Percentiles rank a stretch among this genome's conserved stretches.
Evolutionary conservation across 2,329 filamentous ascomycete genomes (phyloP).

Genomic region (Fusarium algeriense): DNA sequence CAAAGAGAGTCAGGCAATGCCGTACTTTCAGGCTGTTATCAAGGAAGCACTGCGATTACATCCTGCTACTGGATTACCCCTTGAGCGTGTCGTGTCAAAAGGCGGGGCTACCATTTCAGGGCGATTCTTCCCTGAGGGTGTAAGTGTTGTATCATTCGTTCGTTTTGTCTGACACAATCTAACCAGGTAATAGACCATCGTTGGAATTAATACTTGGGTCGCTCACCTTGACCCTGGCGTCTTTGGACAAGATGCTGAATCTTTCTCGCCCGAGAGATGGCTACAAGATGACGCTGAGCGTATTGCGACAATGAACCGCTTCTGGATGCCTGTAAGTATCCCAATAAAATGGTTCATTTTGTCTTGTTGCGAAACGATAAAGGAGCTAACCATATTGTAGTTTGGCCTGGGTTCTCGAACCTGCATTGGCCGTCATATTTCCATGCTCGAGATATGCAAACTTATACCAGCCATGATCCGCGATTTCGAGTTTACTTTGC

Average conservation of each 20-base stretch:
- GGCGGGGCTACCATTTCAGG: neutral
- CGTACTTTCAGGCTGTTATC: conserved; percentile 31
- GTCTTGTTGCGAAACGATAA: no score
- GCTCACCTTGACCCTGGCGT: no score
- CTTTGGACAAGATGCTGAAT: no score
- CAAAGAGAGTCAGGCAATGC: neutral
- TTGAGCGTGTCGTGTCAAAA: conserved; percentile 6
- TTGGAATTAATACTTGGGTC: neutral
- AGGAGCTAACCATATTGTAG: no score
- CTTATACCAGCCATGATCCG: no score
- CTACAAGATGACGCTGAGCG: neutral
- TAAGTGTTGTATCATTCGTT: no score
- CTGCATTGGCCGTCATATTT: no score
- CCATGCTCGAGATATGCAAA: no score
- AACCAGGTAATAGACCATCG: neutral
- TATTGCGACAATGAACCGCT: neutral
- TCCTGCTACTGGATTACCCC: conserved; percentile 21
- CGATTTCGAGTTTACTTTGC: no score
- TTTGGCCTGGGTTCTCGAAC: no score
- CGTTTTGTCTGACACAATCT: no score
- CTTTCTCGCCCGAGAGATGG: neutral
- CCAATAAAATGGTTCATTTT: no score
- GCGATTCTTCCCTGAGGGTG: neutral
- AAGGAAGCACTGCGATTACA: conserved; percentile 40
- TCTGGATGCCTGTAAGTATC: neutral